These are phyloP conservation scores for Aristolochia californica DNA, from an alignment of 164 flowering plant genomes.

Conservation along the genomic window DNA sequence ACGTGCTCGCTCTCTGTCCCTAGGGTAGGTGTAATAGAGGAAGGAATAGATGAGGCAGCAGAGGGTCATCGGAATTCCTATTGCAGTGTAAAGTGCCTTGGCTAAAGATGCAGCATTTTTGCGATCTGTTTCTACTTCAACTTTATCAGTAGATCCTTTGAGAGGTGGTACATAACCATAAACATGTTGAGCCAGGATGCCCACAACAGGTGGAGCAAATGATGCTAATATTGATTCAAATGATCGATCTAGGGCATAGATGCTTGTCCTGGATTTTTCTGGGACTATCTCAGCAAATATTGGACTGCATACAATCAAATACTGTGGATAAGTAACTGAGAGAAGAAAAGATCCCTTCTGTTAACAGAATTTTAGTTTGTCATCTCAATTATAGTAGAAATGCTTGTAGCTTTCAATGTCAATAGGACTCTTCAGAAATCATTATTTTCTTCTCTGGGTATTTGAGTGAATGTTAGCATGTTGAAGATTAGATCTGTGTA, in stretches of 20 bases:
- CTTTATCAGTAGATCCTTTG: constrained; percentile 35
- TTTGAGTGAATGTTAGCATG: background rate
- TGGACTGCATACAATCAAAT: constrained; percentile 42
- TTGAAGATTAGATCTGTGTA: background rate
- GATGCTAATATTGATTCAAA: constrained; percentile 83
- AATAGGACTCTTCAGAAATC: no score
- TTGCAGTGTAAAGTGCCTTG: constrained; percentile 72
- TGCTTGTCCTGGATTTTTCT: constrained; percentile 70
- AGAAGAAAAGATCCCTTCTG: background rate
- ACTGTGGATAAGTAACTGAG: background rate
- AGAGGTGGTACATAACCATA: constrained; percentile 69
- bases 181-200: constrained; percentile 59
- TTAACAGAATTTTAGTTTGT: no score
- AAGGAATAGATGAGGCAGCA: constrained; percentile 76
- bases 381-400: no score
- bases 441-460: no score
- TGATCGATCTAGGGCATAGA: constrained; percentile 84
- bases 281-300: constrained; percentile 97
- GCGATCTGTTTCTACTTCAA: constrained; percentile 54
- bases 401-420: no score
- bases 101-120: constrained; percentile 75
- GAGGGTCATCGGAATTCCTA: constrained; percentile 67
- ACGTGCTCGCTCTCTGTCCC: constrained; percentile 64
- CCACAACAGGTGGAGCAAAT: constrained; percentile 94
- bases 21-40: constrained; percentile 78